Conservation (phyloP, 192 early-diverging fungal species). For the Gorgonomyces haynaldii region DNA sequence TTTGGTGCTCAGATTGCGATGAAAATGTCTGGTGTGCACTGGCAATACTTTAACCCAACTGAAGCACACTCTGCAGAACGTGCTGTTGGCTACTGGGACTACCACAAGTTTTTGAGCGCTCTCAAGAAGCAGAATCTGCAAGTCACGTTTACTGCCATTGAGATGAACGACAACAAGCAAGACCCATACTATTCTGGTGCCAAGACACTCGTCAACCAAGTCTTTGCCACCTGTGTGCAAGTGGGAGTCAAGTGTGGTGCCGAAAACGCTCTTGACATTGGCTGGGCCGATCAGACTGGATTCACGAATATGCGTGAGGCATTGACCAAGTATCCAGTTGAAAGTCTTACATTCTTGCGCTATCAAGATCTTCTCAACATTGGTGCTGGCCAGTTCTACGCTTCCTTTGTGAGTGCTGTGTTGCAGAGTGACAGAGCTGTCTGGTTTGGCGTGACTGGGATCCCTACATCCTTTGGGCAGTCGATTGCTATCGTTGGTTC, state of each 20-base stretch:
- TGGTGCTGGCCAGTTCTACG: no score
- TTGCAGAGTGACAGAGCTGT: no score
- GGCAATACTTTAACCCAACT: slow-evolving; percentile 9
- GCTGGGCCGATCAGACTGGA: neutral
- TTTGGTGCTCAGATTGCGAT: slow-evolving; percentile 6
- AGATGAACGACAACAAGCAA: slow-evolving; percentile 5
- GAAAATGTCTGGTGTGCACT: slow-evolving; percentile 12
- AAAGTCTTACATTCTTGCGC: slow-evolving; percentile 6
- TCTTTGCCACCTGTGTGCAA: neutral
- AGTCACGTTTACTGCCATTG: slow-evolving; percentile 11
- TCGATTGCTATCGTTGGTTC: neutral
- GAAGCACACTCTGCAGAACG: slow-evolving; percentile 7
- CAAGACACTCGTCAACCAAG: neutral
- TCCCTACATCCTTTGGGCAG: neutral
- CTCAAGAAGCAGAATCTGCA: slow-evolving; percentile 1
- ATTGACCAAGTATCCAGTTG: slow-evolving; percentile 4
- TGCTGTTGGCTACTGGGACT: slow-evolving; percentile 12
- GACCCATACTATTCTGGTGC: slow-evolving; percentile 5
- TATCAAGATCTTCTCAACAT: slow-evolving; percentile 4
- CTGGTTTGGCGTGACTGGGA: neutral
- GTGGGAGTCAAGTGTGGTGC: slow-evolving; percentile 6
- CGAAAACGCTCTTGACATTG: slow-evolving; percentile 9
- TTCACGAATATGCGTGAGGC: slow-evolving; percentile 2
- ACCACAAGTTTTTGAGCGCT: neutral
- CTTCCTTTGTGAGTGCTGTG: no score